Conservation (phyloP, 106 monocot species). For the Dioscorea zingiberensis region DNA sequence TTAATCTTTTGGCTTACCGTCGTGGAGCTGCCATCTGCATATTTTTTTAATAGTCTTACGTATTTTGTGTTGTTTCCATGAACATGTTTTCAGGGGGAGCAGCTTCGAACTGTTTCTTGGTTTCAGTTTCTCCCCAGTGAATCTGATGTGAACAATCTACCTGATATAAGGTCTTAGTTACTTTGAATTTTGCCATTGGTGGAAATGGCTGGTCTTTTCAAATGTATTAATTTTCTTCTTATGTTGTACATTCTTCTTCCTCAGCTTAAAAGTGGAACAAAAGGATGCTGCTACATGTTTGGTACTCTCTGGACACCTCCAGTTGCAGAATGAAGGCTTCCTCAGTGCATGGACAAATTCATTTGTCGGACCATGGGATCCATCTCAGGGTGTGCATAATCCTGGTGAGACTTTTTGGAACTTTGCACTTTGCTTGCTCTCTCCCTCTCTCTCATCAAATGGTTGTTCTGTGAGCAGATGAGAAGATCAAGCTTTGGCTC, state of each 20-base stretch:
- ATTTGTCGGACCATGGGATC: constrained; percentile 99
- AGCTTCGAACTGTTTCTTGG: constrained; percentile 72
- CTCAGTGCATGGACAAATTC: constrained; percentile 94
- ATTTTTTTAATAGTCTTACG: no score
- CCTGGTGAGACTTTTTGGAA: constrained; percentile 49
- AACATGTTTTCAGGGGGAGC: constrained; percentile 53
- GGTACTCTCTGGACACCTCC: constrained; percentile 73
- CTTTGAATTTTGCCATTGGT: not conserved
- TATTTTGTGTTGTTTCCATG: not conserved
- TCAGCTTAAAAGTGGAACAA: constrained; percentile 63
- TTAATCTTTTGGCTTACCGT: no score
- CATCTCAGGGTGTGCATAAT: constrained; percentile 94
- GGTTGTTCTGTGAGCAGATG: constrained; percentile 49
- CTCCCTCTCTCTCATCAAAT: not conserved
- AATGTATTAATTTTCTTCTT: not conserved
- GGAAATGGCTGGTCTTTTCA: not conserved
- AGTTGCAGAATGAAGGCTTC: constrained; percentile 82
- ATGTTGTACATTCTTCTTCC: constrained; percentile 7
- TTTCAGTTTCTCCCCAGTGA: constrained; percentile 93
- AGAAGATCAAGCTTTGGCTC: constrained; percentile 98
- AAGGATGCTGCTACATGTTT: constrained; percentile 56
- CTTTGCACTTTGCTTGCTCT: constrained; percentile 4
- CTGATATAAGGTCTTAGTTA: constrained; percentile 59
- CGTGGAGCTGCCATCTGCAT: no score
- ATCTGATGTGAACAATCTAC: constrained; percentile 38